These are phyloP conservation scores for Inonotus obliquus DNA, from an alignment of 1,284 basidiomycete species.

Conservation along the genomic window DNA sequence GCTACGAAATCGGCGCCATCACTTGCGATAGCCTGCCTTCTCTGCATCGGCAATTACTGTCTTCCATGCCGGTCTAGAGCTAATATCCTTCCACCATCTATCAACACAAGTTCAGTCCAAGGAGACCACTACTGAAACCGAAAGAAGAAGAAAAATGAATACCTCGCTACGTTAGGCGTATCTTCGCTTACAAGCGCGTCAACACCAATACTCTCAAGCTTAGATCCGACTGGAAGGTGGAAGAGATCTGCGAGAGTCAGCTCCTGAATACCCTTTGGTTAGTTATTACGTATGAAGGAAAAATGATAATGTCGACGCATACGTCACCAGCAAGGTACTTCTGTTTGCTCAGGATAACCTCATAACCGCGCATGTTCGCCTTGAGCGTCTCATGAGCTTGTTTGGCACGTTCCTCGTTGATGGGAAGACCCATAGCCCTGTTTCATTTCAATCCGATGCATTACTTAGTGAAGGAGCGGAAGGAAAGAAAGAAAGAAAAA, in stretches of 20 bases:
- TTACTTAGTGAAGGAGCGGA: too few relatives aligned
- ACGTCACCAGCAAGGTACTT: constrained; percentile 44
- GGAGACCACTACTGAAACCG: too few relatives aligned
- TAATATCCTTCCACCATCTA: constrained; percentile 13
- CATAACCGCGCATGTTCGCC: constrained; percentile 39
- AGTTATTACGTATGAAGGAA: too few relatives aligned
- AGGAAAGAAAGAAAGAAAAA: constrained; percentile 30
- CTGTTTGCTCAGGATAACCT: constrained; percentile 40
- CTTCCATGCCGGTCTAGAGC: constrained; percentile 6
- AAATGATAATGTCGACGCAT: constrained; percentile 16
- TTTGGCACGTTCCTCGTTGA: background rate
- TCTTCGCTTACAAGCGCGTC: background rate
- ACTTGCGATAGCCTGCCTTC: background rate
- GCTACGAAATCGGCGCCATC: background rate
- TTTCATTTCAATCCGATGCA: background rate
- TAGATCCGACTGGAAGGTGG: constrained; percentile 10
- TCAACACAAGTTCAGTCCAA: too few relatives aligned
- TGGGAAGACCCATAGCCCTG: background rate
- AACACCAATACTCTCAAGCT: constrained; percentile 1
- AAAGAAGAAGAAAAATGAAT: background rate
- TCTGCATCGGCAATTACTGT: background rate
- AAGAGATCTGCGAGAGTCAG: constrained; percentile 12
- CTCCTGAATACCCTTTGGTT: background rate
- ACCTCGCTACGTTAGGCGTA: constrained; percentile 11
- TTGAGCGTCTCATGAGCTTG: constrained; percentile 23